phyloP scores from a whole-genome alignment of 2,329 filamentous ascomycete species.

The Colletotrichum phormii region DNA sequence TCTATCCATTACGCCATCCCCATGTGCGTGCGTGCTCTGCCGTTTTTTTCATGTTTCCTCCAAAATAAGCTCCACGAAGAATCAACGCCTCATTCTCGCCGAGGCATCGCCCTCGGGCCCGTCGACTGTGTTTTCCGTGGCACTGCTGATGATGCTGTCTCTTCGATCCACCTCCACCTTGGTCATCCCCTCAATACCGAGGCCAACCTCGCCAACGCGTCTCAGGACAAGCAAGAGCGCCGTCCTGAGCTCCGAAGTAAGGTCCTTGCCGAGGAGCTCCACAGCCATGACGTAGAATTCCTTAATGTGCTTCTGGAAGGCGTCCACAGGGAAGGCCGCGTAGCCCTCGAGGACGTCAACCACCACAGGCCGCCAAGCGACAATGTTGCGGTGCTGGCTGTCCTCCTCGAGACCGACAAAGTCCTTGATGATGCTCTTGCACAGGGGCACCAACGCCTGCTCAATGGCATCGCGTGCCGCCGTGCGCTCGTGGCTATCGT shows the following conservation, averaged over 20 bases:
- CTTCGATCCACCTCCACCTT: conserved; percentile 48
- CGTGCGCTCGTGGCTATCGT: conserved; percentile 84
- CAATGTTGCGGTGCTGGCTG: conserved; percentile 95
- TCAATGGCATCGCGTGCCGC: conserved; percentile 87
- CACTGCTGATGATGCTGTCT: conserved; percentile 53
- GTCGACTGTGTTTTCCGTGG: conserved; percentile 43
- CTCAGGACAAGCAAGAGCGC: conserved; percentile 83
- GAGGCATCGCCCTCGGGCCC: conserved; percentile 44
- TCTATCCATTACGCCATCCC: conserved; percentile 34
- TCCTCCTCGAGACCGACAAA: conserved; percentile 93
- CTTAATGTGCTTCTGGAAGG: conserved; percentile 82
- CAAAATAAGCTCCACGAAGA: background rate
- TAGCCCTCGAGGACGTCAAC: conserved; percentile 97
- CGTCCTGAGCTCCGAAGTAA: conserved; percentile 81
- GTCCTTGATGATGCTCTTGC: conserved; percentile 89
- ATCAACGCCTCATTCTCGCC: conserved; percentile 42
- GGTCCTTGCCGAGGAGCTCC: conserved; percentile 84
- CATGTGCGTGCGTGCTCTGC: background rate
- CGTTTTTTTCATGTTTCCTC: background rate
- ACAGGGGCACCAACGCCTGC: conserved; percentile 90
- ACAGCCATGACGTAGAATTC: conserved; percentile 90
- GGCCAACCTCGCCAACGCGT: conserved; percentile 82
- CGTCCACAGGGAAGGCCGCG: conserved; percentile 81
- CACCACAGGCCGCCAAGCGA: conserved; percentile 96
- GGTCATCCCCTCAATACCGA: conserved; percentile 67